Conservation (phyloP, 75 land plant genomes). For the Ceratopteris richardii region DNA sequence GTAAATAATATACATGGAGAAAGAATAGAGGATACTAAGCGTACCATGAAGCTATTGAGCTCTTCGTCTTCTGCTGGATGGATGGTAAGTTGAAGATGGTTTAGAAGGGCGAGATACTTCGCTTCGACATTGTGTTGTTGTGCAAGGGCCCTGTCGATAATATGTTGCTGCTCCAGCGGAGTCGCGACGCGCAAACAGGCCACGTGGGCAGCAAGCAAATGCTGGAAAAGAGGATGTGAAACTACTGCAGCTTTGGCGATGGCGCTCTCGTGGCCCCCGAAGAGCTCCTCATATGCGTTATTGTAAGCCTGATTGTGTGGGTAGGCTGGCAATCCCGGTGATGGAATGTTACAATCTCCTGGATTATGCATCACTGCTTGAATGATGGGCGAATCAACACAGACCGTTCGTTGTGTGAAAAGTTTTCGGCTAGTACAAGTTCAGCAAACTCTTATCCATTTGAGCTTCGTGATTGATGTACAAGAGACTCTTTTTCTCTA, state of each 20-base stretch:
- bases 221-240: slow-evolving; percentile 32
- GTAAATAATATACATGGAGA: neutral
- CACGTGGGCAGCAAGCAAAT: slow-evolving; percentile 30
- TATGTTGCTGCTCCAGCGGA: slow-evolving; percentile 46
- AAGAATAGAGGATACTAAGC: neutral
- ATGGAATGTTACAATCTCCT: no score
- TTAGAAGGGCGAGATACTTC: slow-evolving; percentile 22
- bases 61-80: slow-evolving; percentile 28
- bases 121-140: slow-evolving; percentile 22
- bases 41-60: slow-evolving; percentile 53
- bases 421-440: no score
- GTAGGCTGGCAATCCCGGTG: no score
- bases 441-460: no score
- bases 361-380: no score
- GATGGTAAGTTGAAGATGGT: slow-evolving; percentile 5
- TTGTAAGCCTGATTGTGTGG: no score
- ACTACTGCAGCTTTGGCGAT: slow-evolving; percentile 33
- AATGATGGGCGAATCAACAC: no score
- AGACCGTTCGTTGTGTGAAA: no score
- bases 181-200: slow-evolving; percentile 45
- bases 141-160: slow-evolving; percentile 45
- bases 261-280: neutral
- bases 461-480: no score
- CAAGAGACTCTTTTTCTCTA: no score
- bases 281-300: no score